Conservation (phyloP, 306 rosid species). For the Glycyrrhiza uralensis region DNA sequence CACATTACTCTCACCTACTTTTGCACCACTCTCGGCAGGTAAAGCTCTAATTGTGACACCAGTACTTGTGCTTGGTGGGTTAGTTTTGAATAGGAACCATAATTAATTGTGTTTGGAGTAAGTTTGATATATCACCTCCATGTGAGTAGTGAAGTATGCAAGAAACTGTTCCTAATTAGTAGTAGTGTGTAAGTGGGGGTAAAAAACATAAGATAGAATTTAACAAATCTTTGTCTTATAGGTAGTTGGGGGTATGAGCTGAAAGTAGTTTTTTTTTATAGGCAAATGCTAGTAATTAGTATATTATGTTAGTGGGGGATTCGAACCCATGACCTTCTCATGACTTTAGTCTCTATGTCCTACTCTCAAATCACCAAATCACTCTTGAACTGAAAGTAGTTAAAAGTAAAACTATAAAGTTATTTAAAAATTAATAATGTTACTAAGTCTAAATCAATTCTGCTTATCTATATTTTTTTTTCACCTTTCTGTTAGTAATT, state of each 20-base stretch:
- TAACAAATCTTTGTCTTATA: neutral
- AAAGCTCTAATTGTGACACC: neutral
- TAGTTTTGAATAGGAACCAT: neutral
- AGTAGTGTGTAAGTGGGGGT: too few species aligned
- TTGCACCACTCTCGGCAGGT: slow-evolving; percentile 77
- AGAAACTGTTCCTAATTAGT: neutral
- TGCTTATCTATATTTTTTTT: neutral
- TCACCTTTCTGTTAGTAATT: neutral
- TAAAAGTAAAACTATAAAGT: neutral
- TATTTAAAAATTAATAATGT: neutral
- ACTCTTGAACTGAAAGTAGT: neutral
- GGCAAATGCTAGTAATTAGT: too few species aligned
- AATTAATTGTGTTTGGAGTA: neutral
- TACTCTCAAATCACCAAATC: too few species aligned
- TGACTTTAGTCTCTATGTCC: too few species aligned
- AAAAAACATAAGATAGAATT: neutral
- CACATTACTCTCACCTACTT: slow-evolving; percentile 74
- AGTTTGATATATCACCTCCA: neutral
- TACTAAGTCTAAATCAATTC: neutral
- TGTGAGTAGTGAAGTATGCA: neutral
- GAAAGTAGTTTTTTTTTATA: too few species aligned
- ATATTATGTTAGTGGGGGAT: too few species aligned
- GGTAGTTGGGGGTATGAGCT: neutral
- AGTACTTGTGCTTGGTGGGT: neutral
- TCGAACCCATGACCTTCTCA: too few species aligned